phyloP scores from a whole-genome alignment of 805 yeast species.

The Yarrowia phangngaensis region DNA sequence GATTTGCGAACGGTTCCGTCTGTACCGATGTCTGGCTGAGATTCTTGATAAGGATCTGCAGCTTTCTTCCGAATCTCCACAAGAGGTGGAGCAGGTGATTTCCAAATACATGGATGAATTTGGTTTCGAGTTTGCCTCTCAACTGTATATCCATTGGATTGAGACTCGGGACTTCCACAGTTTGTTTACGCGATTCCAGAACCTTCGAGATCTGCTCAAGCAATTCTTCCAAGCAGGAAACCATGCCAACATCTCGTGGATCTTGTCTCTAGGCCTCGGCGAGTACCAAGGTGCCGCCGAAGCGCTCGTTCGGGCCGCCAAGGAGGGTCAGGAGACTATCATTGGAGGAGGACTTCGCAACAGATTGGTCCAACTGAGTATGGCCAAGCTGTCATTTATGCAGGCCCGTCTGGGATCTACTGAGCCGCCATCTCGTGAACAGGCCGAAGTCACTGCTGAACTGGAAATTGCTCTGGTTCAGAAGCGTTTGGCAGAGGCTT shows the following conservation, averaged over 20 bases:
- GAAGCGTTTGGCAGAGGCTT: neutral
- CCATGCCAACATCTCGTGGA: constrained; percentile 57
- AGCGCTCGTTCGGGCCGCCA: constrained; percentile 46
- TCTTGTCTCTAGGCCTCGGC: constrained; percentile 53
- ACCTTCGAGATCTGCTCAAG: constrained; percentile 48
- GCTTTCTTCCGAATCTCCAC: constrained; percentile 15
- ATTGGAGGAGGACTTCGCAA: constrained; percentile 32
- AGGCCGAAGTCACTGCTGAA: constrained; percentile 1
- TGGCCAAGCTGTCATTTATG: constrained; percentile 55
- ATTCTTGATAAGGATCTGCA: constrained; percentile 47
- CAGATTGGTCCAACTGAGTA: constrained; percentile 56
- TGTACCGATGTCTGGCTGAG: constrained; percentile 60
- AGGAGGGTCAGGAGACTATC: constrained; percentile 41
- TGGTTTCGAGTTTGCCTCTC: constrained; percentile 65
- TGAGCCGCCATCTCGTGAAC: neutral
- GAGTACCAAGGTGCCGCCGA: constrained; percentile 51
- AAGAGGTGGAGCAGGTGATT: constrained; percentile 16
- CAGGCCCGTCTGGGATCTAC: constrained; percentile 1
- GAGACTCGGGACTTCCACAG: constrained; percentile 50
- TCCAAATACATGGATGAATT: constrained; percentile 53
- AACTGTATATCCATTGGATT: constrained; percentile 58
- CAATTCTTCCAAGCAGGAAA: constrained; percentile 48
- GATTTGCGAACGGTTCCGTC: constrained; percentile 63
- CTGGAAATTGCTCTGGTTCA: constrained; percentile 2
- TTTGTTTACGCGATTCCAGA: constrained; percentile 55